Conservation (phyloP, 2,329 filamentous ascomycete species). For the Fusarium sterilihyphosum region DNA sequence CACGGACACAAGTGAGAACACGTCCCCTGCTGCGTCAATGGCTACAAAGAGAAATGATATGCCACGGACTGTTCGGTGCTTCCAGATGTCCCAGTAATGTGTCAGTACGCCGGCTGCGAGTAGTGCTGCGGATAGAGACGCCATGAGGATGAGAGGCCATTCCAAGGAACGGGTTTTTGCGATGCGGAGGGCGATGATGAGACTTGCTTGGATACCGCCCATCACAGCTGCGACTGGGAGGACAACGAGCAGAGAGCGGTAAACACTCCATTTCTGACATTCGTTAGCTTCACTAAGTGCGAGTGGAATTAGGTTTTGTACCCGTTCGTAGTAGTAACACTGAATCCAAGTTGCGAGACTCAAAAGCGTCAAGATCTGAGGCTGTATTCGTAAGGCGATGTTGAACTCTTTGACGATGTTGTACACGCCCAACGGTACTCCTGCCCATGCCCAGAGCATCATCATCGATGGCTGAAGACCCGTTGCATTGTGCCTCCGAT, state of each 20-base stretch:
- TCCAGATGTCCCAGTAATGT: constrained; percentile 77
- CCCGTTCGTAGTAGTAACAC: constrained; percentile 54
- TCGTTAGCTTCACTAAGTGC: neutral
- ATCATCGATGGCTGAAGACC: constrained; percentile 77
- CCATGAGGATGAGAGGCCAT: constrained; percentile 75
- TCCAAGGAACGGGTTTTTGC: constrained; percentile 55
- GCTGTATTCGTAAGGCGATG: constrained; percentile 54
- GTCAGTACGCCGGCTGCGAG: constrained; percentile 72
- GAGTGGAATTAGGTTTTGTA: constrained; percentile 7
- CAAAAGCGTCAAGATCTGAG: constrained; percentile 55
- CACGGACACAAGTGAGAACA: constrained; percentile 73
- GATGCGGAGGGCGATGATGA: constrained; percentile 66
- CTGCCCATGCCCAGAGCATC: constrained; percentile 75
- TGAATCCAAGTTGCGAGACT: constrained; percentile 57
- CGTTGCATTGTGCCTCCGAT: constrained; percentile 70
- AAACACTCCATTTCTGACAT: constrained; percentile 61
- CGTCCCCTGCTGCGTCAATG: constrained; percentile 74
- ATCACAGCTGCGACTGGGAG: constrained; percentile 64
- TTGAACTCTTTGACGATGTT: constrained; percentile 56
- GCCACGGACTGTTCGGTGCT: constrained; percentile 72
- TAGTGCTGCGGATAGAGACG: constrained; percentile 69
- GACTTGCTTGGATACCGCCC: constrained; percentile 65
- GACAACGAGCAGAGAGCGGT: constrained; percentile 59
- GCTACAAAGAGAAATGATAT: constrained; percentile 78
- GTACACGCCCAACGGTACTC: constrained; percentile 70